Evolutionary conservation across 2,329 filamentous ascomycete genomes (phyloP).

Genomic region (Escovopsis weberi): DNA sequence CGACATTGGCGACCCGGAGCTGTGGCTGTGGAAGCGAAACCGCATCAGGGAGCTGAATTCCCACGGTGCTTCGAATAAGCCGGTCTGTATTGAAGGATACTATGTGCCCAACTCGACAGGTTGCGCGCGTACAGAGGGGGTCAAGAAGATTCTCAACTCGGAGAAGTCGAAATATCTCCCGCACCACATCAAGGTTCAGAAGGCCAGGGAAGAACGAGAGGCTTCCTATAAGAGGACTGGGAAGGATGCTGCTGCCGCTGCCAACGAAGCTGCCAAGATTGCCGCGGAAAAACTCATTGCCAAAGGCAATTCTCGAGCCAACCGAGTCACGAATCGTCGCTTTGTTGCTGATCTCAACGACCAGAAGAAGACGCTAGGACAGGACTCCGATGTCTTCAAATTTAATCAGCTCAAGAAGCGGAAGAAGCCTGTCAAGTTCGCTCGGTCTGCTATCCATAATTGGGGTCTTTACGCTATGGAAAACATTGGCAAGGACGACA

Average conservation of each 20-base stretch:
- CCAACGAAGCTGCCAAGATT: conserved; percentile 56
- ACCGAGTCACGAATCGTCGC: conserved; percentile 88
- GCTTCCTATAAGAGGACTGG: conserved; percentile 52
- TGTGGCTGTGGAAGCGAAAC: conserved; percentile 44
- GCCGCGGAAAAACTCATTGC: conserved; percentile 67
- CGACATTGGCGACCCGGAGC: conserved; percentile 33
- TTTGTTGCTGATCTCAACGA: conserved; percentile 90
- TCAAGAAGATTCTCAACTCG: conserved; percentile 89
- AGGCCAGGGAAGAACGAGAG: conserved; percentile 80
- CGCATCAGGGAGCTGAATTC: conserved; percentile 42
- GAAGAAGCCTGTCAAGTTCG: conserved; percentile 98
- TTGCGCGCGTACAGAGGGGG: conserved; percentile 78
- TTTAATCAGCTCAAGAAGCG: conserved; percentile 99
- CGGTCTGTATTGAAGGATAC: conserved; percentile 42
- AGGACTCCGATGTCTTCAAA: conserved; percentile 79
- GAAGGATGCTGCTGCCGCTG: conserved; percentile 49
- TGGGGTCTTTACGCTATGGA: conserved; percentile 98
- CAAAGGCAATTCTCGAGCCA: conserved; percentile 83
- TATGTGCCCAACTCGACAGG: conserved; percentile 81
- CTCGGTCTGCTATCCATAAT: conserved; percentile 93
- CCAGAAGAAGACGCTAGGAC: conserved; percentile 73
- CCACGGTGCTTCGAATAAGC: conserved; percentile 12
- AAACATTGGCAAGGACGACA: conserved; percentile 91
- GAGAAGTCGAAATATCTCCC: conserved; percentile 98
- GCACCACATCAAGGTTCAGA: conserved; percentile 92